Base-by-base conservation (phyloP, 164 flowering plant species). In the Akebia trifoliata region DNA sequence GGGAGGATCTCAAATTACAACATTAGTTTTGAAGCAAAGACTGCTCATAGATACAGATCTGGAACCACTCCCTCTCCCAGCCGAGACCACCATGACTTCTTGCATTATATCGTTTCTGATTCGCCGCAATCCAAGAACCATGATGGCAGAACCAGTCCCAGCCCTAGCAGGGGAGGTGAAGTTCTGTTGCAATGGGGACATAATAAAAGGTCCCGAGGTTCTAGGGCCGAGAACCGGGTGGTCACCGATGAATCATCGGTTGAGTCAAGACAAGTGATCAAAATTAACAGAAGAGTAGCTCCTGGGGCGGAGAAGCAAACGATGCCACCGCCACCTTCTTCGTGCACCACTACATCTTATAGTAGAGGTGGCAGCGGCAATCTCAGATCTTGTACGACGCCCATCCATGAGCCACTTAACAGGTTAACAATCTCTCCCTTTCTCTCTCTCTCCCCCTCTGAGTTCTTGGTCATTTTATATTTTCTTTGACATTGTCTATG, bases 141-240 rank as follows among this genome's bases (percentile, higher is more conserved):
- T 20, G 72, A 59, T 28, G 47, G 54, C n/a, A n/a, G n/a, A n/a
- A n/a, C n/a, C 51, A 56, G 28, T 10, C 24, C 35, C 22, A 50
- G 64, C 15, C 55, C 56, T 8, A 43, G 63, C 50, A 20, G 52
- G 0, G 65, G 62, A 18, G 67, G 64, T 0, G 76, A 72, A 42
- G 57, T 65, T 30, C 36, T 74, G 42, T 48, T 71, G 62, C 78
- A 74, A 40, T 74, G 78, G 78, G 78, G 78, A 18, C 78, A 71
- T 2, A 68, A 61, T 35, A 74, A 74, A 65, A 71, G 78, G 46
- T 68, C 78, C 2, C 48, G 78, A 6, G 64, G 72, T 15, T 54
- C 75, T 14, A 65, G 78, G 31, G 42, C 71, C 0, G 73, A 58
- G 39, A 60, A 50, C 6, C 56, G 67, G 25, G 22, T 50, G 25